Conservation (phyloP, 495 filamentous ascomycete genomes). For the Geoglossum glabrum region DNA sequence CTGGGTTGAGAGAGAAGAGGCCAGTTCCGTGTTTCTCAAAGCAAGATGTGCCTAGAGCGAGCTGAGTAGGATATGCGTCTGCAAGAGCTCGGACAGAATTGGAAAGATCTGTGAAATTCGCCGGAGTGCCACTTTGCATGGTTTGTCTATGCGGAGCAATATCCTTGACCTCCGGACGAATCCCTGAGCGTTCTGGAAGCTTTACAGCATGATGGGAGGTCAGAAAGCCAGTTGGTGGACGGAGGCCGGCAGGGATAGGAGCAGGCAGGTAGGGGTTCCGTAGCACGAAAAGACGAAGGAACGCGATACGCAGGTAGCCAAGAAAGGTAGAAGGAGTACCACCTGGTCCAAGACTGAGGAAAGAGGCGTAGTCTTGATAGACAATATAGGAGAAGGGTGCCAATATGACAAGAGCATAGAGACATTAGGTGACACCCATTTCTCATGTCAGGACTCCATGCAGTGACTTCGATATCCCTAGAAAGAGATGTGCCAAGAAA, state of each 20-base stretch:
- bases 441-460: no score
- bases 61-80: background rate
- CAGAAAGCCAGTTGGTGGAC: slow-evolving; percentile 28
- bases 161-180: slow-evolving; percentile 43
- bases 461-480: no score
- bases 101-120: background rate
- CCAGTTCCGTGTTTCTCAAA: slow-evolving; percentile 65
- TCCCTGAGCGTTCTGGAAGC: slow-evolving; percentile 37
- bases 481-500: no score
- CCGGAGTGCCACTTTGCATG: slow-evolving; percentile 28
- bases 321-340: slow-evolving; percentile 54
- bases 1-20: slow-evolving; percentile 38
- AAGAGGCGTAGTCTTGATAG: slow-evolving; percentile 56
- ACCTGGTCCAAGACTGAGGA: slow-evolving; percentile 58
- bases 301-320: slow-evolving; percentile 53
- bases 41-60: slow-evolving; percentile 37
- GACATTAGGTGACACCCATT: no score
- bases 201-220: slow-evolving; percentile 7
- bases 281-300: slow-evolving; percentile 30
- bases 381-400: slow-evolving; percentile 28
- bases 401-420: background rate
- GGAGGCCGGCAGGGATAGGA: slow-evolving; percentile 17
- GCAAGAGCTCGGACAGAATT: background rate
- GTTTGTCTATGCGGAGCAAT: slow-evolving; percentile 67
- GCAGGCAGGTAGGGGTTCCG: slow-evolving; percentile 30